Percentiles rank a stretch among this genome's conserved stretches.
Evolutionary conservation across 164 flowering plant species (phyloP).

Genomic region (Malania oleifera): DNA sequence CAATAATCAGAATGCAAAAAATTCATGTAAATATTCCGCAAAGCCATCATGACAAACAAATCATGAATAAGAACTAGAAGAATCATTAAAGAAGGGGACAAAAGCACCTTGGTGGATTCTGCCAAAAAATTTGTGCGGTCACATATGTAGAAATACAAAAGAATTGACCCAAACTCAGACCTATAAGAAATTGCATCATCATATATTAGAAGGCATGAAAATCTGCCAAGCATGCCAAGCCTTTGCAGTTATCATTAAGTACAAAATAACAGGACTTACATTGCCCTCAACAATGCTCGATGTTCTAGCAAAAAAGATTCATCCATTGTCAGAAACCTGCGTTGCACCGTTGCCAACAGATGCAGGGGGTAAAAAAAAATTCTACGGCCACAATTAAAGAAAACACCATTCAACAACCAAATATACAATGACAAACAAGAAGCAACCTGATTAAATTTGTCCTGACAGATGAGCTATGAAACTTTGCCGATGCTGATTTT

Average conservation of each 20-base stretch:
- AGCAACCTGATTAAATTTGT: slow-evolving; percentile 67
- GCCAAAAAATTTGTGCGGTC: slow-evolving; percentile 79
- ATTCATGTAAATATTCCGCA: neutral
- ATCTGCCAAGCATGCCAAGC: slow-evolving; percentile 4
- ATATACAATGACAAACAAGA: neutral
- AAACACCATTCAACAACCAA: neutral
- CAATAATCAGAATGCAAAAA: too few relatives aligned
- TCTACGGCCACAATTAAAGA: neutral
- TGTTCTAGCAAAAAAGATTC: slow-evolving; percentile 85
- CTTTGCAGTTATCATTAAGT: neutral
- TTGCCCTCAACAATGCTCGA: slow-evolving; percentile 67
- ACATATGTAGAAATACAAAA: slow-evolving; percentile 72
- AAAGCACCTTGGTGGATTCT: slow-evolving; percentile 75
- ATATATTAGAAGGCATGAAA: neutral
- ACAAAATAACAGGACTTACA: slow-evolving; percentile 44
- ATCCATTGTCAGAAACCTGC: slow-evolving; percentile 84
- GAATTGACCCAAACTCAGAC: slow-evolving; percentile 82
- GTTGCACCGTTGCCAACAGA: slow-evolving; percentile 25
- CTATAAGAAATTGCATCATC: slow-evolving; percentile 33
- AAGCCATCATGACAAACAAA: slow-evolving; percentile 2
- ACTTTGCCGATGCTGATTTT: slow-evolving; percentile 69
- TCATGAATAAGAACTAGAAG: neutral
- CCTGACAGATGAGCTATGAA: slow-evolving; percentile 53
- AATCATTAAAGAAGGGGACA: neutral
- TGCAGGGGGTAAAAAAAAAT: slow-evolving; percentile 3